Percentiles rank a stretch among this genome's conserved stretches.
phyloP scores from a whole-genome alignment of 108 stramenopile species.

The Nitzschia sp. region DNA sequence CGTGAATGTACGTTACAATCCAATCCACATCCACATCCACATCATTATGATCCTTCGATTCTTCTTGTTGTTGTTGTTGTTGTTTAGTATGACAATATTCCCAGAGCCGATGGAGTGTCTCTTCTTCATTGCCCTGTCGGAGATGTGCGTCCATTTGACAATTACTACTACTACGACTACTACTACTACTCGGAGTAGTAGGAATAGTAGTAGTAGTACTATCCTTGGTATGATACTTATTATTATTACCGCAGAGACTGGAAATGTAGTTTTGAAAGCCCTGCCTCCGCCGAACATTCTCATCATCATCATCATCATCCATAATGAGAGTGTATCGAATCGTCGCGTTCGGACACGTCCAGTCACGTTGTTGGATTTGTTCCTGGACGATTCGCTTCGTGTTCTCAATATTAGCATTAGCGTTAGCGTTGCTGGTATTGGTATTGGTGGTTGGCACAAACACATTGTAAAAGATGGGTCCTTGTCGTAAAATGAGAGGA shows the following conservation, averaged over 20 bases:
- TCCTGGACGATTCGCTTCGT: constrained; percentile 7
- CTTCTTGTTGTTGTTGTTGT: not conserved
- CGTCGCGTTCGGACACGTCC: not conserved
- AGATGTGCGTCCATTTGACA: constrained; percentile 3
- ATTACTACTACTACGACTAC: no score
- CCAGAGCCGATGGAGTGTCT: constrained; percentile 21
- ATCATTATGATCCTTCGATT: no score
- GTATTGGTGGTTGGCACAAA: constrained; percentile 12
- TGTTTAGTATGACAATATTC: constrained; percentile 16
- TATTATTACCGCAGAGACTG: not conserved
- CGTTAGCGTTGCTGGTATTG: no score
- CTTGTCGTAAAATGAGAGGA: not conserved
- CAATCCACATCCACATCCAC: no score
- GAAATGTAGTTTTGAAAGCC: not conserved
- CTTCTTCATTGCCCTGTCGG: not conserved
- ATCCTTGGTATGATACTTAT: no score
- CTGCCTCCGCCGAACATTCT: not conserved
- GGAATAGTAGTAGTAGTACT: no score
- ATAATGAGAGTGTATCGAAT: constrained; percentile 10
- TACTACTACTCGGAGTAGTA: no score
- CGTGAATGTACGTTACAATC: constrained; percentile 29
- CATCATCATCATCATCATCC: not conserved
- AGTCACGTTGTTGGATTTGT: constrained; percentile 1
- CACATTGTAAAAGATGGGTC: constrained; percentile 22
- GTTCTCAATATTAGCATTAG: not conserved